Base-by-base conservation (phyloP, 1,284 basidiomycete species). In the Nidula niveotomentosa region DNA sequence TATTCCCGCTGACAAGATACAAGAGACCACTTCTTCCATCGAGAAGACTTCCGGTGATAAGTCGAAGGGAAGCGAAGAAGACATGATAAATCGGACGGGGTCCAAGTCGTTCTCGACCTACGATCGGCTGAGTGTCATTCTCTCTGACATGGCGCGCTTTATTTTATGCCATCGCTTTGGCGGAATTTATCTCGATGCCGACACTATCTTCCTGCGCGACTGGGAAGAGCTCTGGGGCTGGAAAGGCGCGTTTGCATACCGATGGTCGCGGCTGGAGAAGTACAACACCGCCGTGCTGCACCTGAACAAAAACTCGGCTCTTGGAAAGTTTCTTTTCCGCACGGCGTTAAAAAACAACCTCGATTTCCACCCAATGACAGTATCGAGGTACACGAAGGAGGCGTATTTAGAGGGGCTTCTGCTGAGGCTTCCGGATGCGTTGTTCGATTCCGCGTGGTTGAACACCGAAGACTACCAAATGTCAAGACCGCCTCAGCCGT, bases 151-250 rank as follows among this genome's bases (percentile, higher is more conserved):
- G 86, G 92, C 90, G 3, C 84, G 92, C 15, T 94, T 94, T 65
- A 84, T 94, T 53, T 75, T 94, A 9, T 92, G 90, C 55, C 89
- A 94, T 71, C 86, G 91, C 45, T 94, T 86, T 62, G 92, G 93
- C 41, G 92, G 92, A 9, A 88, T 90, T 46, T 95, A 94, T 66
- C 82, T 95, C 50, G 92, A 95, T 64, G 91, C 91, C 13, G 93
- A 94, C 68, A 94, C 90, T 4, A 80, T 95, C 53, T 84, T 95
- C 61, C 71, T 95, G 10, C 84, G 93, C n/a, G 93, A 95, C 65
- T 95, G 93, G 93, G 91, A 93, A 66, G 92, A 94, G 60, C 72
- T 95, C 10, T 94, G 91, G 90, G 90, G 90, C 18, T 93, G 89
- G 85, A 84, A 86, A 61, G 91, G 91, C 23, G 90, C 91, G 39